phyloP scores from a whole-genome alignment of 768 basidiomycete species.

The Leccinum boreale region DNA sequence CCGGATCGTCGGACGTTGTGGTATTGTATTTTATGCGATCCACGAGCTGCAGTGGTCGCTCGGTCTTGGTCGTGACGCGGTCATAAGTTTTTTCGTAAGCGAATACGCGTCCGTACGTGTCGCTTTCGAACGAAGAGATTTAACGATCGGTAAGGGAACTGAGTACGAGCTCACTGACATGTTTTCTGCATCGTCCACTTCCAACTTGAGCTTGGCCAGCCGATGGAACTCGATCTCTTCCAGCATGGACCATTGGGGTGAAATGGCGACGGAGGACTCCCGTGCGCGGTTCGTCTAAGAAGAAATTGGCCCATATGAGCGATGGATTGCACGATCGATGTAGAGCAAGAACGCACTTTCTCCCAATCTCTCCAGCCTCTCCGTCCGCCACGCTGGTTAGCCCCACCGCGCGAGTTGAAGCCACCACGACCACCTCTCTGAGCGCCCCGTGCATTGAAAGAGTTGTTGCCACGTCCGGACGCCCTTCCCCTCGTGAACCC shows the following conservation, averaged over 20 bases:
- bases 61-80: constrained; percentile 90
- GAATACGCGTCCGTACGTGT: constrained; percentile 85
- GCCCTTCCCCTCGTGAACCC: constrained; percentile 54
- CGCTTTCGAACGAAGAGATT: constrained; percentile 41
- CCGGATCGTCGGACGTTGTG: constrained; percentile 95
- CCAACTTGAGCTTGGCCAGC: constrained; percentile 86
- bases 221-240: constrained; percentile 98
- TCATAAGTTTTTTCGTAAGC: constrained; percentile 95
- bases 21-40: constrained; percentile 97
- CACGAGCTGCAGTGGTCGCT: constrained; percentile 84
- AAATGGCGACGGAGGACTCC: constrained; percentile 92
- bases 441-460: constrained; percentile 42
- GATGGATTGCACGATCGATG: not conserved
- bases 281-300: constrained; percentile 73
- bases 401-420: constrained; percentile 41
- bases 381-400: constrained; percentile 38
- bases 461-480: constrained; percentile 29
- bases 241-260: constrained; percentile 88
- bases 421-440: constrained; percentile 46
- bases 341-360: constrained; percentile 51
- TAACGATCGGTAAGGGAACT: not conserved
- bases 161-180: constrained; percentile 52
- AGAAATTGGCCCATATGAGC: constrained; percentile 4
- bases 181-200: constrained; percentile 89
- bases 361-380: constrained; percentile 94